A percentile compares a stretch with the other conserved stretches of the same genome.
Evolutionary conservation across 768 basidiomycete species (phyloP).

Genomic region (Suillus discolor): DNA sequence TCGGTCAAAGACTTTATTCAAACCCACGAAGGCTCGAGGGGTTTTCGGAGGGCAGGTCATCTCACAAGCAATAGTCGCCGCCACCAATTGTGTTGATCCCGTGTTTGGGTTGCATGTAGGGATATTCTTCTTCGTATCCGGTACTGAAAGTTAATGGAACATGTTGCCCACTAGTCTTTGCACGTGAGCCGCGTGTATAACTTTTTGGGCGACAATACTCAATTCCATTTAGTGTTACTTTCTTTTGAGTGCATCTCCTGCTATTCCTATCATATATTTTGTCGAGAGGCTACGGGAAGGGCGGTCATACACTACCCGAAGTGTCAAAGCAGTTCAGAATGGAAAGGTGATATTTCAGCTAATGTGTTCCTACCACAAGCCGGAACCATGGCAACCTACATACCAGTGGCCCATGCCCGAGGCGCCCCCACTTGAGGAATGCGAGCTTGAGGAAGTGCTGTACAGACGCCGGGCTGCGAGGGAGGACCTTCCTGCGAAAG

Average conservation of each 20-base stretch:
- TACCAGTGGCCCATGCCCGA: slow-evolving; percentile 73
- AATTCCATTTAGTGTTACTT: slow-evolving; percentile 69
- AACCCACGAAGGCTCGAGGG: slow-evolving; percentile 64
- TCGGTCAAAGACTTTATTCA: slow-evolving; percentile 72
- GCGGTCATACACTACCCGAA: slow-evolving; percentile 69
- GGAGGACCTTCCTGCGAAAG: slow-evolving; percentile 34
- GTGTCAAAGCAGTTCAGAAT: slow-evolving; percentile 58
- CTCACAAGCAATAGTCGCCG: slow-evolving; percentile 82
- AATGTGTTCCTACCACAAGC: slow-evolving; percentile 81
- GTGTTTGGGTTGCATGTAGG: slow-evolving; percentile 74
- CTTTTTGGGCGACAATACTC: slow-evolving; percentile 9
- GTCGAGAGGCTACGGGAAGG: slow-evolving; percentile 79
- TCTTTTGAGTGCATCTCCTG: slow-evolving; percentile 70
- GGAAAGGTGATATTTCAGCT: slow-evolving; percentile 62
- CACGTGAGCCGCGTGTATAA: slow-evolving; percentile 52
- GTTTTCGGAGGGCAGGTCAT: slow-evolving; percentile 92
- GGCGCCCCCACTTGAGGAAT: slow-evolving; percentile 59
- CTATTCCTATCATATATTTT: slow-evolving; percentile 75
- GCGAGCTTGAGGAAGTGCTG: slow-evolving; percentile 56
- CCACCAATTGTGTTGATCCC: slow-evolving; percentile 72
- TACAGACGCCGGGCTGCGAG: slow-evolving; percentile 30
- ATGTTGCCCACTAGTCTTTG: slow-evolving; percentile 48
- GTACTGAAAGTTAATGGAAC: slow-evolving; percentile 2
- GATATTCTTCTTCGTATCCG: slow-evolving; percentile 7
- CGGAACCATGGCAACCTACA: slow-evolving; percentile 73